Evolutionary conservation across 176 grass and related monocot species (phyloP).

Genomic region (Zoysia japonica): DNA sequence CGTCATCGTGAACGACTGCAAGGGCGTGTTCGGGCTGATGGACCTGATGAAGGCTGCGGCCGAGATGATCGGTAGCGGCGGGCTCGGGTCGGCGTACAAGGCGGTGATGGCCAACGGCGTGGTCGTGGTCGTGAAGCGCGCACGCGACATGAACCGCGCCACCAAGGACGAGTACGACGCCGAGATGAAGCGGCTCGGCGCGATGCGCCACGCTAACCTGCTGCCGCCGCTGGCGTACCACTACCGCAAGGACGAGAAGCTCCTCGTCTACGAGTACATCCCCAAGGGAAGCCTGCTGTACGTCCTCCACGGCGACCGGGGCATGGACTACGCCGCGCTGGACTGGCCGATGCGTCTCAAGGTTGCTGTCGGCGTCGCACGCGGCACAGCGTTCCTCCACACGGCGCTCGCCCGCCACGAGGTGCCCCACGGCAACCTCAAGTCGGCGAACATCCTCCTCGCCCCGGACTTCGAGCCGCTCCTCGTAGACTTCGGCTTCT

Average conservation of each 20-base stretch:
- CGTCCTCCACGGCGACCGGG: slow-evolving; percentile 84
- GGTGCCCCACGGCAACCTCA: slow-evolving; percentile 87
- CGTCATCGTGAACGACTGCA: slow-evolving; percentile 71
- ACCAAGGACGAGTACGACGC: slow-evolving; percentile 72
- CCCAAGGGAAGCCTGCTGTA: slow-evolving; percentile 88
- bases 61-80: slow-evolving; percentile 68
- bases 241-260: slow-evolving; percentile 84
- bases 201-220: slow-evolving; percentile 62
- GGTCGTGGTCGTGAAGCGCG: slow-evolving; percentile 70
- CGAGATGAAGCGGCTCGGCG: slow-evolving; percentile 64
- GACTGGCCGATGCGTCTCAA: slow-evolving; percentile 66
- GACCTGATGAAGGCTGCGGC: slow-evolving; percentile 95
- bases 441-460: slow-evolving; percentile 83
- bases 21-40: slow-evolving; percentile 67
- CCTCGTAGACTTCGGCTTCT: slow-evolving; percentile 82
- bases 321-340: slow-evolving; percentile 71
- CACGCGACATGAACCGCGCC: slow-evolving; percentile 76
- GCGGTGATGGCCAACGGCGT: slow-evolving; percentile 72
- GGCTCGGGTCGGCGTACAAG: slow-evolving; percentile 78
- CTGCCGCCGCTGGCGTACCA: slow-evolving; percentile 76
- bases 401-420: slow-evolving; percentile 40
- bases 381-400: slow-evolving; percentile 61
- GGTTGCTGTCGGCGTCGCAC: slow-evolving; percentile 63
- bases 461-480: slow-evolving; percentile 83
- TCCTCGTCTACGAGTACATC: slow-evolving; percentile 81